Base-by-base conservation (phyloP, 768 basidiomycete genomes). In the Kwoniella bestiolae region DNA sequence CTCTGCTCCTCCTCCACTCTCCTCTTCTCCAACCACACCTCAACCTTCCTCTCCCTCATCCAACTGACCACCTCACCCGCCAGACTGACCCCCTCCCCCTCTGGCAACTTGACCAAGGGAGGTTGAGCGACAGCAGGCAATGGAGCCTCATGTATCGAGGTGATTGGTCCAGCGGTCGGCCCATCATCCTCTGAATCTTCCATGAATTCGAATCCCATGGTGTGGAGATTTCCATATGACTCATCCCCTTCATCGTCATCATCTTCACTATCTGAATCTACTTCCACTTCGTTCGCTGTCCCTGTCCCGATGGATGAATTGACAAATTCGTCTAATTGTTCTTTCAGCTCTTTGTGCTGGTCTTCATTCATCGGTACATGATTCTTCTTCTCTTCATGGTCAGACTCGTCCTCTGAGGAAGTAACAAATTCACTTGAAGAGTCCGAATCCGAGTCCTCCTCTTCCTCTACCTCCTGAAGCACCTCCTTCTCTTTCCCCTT, bases 61-160 rank as follows among this genome's bases (percentile, higher is more conserved):
- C 76, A 78, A 53, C 75, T 77, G 34, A 79, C 71, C 0, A 81
- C 74, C 16, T 78, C 74, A 14, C 80, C 80, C 0, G 80, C 80
- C 34, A 81, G 35, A 41, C 72, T 71, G 14, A 74, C 45, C 38
- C 56, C 61, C 52, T 76, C 77, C 4, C 70, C 74, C 25, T 69
- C 46, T 1, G 75, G 75, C 25, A 81, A 45, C 28, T 61, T 65
- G 23, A 60, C 31, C 26, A 79, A 56, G 5, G 72, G 74, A 9
- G 80, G 80, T 28, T 69, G 69, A 31, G 67, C 34, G 3, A 78
- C 77, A 26, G 74, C 69, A 5, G 75, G 74, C 45, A 77, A 51
- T 5, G 70, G 65, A 44, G 67, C 66, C 60, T 81, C 80, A 52
- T 81, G 70, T 4, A 63, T 68, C 38, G 80, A 78, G 8, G 65